These are phyloP conservation scores for Phyllosticta citriasiana DNA, from an alignment of 2,329 filamentous ascomycete species.

Conservation along the genomic window DNA sequence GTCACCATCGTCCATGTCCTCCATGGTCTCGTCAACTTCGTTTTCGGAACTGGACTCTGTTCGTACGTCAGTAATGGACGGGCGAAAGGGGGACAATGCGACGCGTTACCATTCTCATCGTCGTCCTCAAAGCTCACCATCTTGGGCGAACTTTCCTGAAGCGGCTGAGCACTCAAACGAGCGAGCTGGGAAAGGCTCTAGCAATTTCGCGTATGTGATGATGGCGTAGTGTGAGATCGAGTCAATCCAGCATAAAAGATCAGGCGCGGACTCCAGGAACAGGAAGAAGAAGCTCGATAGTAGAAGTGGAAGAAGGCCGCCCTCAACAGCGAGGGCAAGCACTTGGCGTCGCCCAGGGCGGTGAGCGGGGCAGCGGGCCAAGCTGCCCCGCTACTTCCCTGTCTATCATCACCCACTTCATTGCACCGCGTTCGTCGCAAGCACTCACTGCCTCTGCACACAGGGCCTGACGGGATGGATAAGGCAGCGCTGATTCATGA, in stretches of 20 bases:
- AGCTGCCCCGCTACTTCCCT: background rate
- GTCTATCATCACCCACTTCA: background rate
- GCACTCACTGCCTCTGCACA: no score
- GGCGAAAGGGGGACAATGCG: slow-evolving; percentile 7
- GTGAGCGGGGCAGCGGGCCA: background rate
- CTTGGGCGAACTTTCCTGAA: slow-evolving; percentile 1
- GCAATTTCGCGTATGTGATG: background rate
- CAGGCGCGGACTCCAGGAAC: background rate
- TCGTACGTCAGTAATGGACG: slow-evolving; percentile 13
- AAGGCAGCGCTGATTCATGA: no score
- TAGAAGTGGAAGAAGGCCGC: background rate
- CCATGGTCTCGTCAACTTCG: slow-evolving; percentile 35
- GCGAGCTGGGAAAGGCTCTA: background rate
- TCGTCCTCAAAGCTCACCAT: slow-evolving; percentile 37
- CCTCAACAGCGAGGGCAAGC: background rate
- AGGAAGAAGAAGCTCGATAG: background rate
- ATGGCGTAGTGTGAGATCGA: no score
- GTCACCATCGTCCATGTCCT: slow-evolving; percentile 33
- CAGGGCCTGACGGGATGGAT: no score
- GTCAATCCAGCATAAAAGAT: background rate
- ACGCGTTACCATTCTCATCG: slow-evolving; percentile 30
- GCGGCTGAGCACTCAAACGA: background rate
- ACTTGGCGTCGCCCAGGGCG: background rate
- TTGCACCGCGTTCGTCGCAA: no score
- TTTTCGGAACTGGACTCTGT: slow-evolving; percentile 31